phyloP scores from a whole-genome alignment of 2,329 filamentous ascomycete species.

The Paradendryphiella salina region DNA sequence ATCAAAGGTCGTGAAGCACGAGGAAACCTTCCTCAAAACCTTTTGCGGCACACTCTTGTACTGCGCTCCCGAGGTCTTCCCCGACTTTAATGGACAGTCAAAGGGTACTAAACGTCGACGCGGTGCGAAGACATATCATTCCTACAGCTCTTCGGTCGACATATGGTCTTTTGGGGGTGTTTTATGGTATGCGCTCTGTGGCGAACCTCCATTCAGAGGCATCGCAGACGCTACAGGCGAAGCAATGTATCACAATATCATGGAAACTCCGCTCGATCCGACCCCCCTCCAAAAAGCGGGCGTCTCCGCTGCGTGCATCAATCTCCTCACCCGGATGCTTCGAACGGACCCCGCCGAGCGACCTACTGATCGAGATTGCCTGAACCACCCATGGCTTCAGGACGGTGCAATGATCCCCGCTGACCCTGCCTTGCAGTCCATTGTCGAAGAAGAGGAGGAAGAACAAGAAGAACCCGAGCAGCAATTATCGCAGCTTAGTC shows the following conservation, averaged over 20 bases:
- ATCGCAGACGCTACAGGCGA: conserved; percentile 74
- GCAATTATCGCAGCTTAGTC: conserved; percentile 56
- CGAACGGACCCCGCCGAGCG: conserved; percentile 77
- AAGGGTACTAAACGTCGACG: conserved; percentile 67
- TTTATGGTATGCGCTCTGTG: conserved; percentile 82
- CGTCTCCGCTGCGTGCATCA: conserved; percentile 69
- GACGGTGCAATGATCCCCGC: conserved; percentile 49
- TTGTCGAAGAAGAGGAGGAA: conserved; percentile 62
- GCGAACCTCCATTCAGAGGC: conserved; percentile 78
- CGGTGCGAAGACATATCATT: conserved; percentile 53
- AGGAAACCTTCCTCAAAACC: conserved; percentile 90
- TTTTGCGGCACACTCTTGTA: conserved; percentile 96
- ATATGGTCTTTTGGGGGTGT: conserved; percentile 97
- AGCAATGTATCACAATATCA: conserved; percentile 82
- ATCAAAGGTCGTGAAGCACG: conserved; percentile 88
- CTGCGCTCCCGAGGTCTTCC: conserved; percentile 95
- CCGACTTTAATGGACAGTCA: conserved; percentile 70
- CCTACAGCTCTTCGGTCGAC: conserved; percentile 90
- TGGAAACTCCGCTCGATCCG: conserved; percentile 73
- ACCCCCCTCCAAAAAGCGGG: conserved; percentile 61
- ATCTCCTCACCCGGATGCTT: conserved; percentile 78
- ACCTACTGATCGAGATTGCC: conserved; percentile 71
- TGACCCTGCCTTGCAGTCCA: conserved; percentile 45
- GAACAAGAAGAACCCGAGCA: conserved; percentile 59
- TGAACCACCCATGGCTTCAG: conserved; percentile 74